These are phyloP conservation scores for Kodamaea anthophila DNA, from an alignment of 1,139 yeast species.

Conservation along the genomic window DNA sequence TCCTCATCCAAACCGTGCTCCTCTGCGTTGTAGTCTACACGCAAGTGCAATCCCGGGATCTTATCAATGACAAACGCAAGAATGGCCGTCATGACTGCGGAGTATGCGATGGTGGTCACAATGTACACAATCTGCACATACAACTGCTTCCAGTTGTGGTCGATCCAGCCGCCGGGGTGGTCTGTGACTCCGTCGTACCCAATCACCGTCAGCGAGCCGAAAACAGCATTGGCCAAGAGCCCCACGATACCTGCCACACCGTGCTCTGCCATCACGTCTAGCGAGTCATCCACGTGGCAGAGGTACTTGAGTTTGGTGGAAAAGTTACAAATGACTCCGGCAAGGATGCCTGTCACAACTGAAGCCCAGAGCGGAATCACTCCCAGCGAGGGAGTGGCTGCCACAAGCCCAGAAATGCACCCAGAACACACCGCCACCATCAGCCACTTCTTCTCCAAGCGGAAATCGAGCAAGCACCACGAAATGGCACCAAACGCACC, in stretches of 20 bases:
- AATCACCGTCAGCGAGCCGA: slow-evolving; percentile 81
- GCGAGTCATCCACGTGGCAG: slow-evolving; percentile 79
- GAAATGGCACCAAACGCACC: slow-evolving; percentile 90
- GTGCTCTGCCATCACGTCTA: slow-evolving; percentile 97
- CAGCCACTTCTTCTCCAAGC: slow-evolving; percentile 86
- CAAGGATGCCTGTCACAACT: slow-evolving; percentile 70
- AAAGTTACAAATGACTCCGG: slow-evolving; percentile 85
- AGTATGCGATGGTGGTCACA: slow-evolving; percentile 67
- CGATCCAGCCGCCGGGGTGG: slow-evolving; percentile 88
- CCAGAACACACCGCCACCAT: slow-evolving; percentile 96
- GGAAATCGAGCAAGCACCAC: slow-evolving; percentile 87
- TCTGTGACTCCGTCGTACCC: slow-evolving; percentile 82
- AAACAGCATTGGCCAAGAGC: slow-evolving; percentile 76
- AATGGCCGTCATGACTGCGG: slow-evolving; percentile 70
- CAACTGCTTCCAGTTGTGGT: slow-evolving; percentile 85
- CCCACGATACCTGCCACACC: slow-evolving; percentile 95
- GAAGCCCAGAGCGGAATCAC: slow-evolving; percentile 90
- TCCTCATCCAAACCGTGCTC: slow-evolving; percentile 91
- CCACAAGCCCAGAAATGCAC: slow-evolving; percentile 88
- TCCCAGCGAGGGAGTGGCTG: slow-evolving; percentile 94
- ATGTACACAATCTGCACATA: slow-evolving; percentile 85
- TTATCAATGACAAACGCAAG: slow-evolving; percentile 68
- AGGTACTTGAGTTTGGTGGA: slow-evolving; percentile 83
- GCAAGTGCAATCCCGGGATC: slow-evolving; percentile 76
- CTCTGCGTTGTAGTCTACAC: slow-evolving; percentile 82